Evolutionary conservation across 768 basidiomycete species (phyloP).

Genomic region (Cubamyces sp.): DNA sequence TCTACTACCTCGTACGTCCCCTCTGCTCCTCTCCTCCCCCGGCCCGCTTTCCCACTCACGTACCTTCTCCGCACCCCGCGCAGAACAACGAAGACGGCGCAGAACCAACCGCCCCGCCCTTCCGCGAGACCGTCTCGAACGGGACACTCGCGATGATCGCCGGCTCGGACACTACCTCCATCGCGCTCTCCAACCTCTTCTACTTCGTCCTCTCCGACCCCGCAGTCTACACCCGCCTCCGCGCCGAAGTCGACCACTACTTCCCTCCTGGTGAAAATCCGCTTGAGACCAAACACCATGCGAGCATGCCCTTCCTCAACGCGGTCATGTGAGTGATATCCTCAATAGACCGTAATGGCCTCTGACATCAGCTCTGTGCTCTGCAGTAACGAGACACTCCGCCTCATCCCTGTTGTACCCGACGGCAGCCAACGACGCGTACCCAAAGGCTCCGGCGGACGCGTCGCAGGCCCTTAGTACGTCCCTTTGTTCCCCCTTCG

Average conservation of each 20-base stretch:
- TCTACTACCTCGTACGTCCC: slow-evolving; percentile 48
- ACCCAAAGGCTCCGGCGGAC: slow-evolving; percentile 34
- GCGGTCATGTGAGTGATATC: slow-evolving; percentile 37
- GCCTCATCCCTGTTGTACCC: slow-evolving; percentile 47
- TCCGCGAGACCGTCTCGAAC: slow-evolving; percentile 18
- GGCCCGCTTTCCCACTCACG: not conserved
- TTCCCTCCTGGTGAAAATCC: slow-evolving; percentile 29
- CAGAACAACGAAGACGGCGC: slow-evolving; percentile 27
- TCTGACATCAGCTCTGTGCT: too few species aligned
- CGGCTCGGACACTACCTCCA: slow-evolving; percentile 36
- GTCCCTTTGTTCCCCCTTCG: not conserved
- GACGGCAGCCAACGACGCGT: slow-evolving; percentile 45
- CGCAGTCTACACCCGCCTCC: slow-evolving; percentile 23
- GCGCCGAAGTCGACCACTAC: slow-evolving; percentile 30
- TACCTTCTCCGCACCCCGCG: not conserved
- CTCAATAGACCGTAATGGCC: not conserved
- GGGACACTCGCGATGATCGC: slow-evolving; percentile 34
- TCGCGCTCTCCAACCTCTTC: slow-evolving; percentile 31
- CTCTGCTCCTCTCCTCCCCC: not conserved
- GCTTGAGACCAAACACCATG: slow-evolving; percentile 24
- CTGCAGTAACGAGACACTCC: slow-evolving; percentile 48
- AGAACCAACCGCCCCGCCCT: slow-evolving; percentile 4
- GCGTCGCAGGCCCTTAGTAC: slow-evolving; percentile 40
- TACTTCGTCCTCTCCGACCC: slow-evolving; percentile 31
- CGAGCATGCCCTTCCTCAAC: slow-evolving; percentile 38